Percentiles rank a stretch among this genome's conserved stretches.
Evolutionary conservation across 768 basidiomycete species (phyloP).

Genomic region (Russula lepida): DNA sequence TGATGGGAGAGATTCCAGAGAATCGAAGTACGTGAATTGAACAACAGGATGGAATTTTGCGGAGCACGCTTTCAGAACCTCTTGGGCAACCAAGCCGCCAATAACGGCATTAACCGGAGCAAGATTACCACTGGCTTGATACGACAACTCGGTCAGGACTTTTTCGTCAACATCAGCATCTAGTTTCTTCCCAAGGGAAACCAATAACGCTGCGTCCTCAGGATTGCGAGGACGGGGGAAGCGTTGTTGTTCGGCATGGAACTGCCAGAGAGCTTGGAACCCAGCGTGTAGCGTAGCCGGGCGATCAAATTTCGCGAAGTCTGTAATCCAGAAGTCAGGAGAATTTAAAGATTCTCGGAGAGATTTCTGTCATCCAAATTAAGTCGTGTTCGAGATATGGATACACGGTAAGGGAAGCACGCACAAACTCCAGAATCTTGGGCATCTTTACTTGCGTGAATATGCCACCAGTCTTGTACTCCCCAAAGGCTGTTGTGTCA

Average conservation of each 20-base stretch:
- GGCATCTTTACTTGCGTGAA: conserved; percentile 99
- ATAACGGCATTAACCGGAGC: conserved; percentile 88
- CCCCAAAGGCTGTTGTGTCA: conserved; percentile 68
- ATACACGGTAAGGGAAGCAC: conserved; percentile 29
- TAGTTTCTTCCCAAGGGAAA: conserved; percentile 71
- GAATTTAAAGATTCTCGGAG: conserved; percentile 71
- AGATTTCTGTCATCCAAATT: conserved; percentile 62
- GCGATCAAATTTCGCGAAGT: conserved; percentile 95
- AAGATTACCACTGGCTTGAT: conserved; percentile 85
- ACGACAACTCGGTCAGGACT: conserved; percentile 74
- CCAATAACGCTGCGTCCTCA: conserved; percentile 66
- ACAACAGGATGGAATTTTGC: conserved; percentile 97
- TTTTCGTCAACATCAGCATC: conserved; percentile 74
- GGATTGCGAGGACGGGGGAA: conserved; percentile 78
- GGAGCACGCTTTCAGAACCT: conserved; percentile 92
- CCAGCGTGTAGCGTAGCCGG: conserved; percentile 85
- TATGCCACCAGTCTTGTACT: conserved; percentile 82
- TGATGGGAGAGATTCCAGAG: conserved; percentile 85
- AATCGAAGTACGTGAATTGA: conserved; percentile 95
- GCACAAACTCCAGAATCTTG: conserved; percentile 86
- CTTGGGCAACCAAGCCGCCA: conserved; percentile 97
- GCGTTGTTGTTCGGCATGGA: conserved; percentile 51
- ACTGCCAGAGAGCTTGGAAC: conserved; percentile 88
- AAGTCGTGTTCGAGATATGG: not conserved
- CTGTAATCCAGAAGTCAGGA: conserved; percentile 89